phyloP scores from a whole-genome alignment of 2,329 filamentous ascomycete genomes.

The Colletotrichum sp. region DNA sequence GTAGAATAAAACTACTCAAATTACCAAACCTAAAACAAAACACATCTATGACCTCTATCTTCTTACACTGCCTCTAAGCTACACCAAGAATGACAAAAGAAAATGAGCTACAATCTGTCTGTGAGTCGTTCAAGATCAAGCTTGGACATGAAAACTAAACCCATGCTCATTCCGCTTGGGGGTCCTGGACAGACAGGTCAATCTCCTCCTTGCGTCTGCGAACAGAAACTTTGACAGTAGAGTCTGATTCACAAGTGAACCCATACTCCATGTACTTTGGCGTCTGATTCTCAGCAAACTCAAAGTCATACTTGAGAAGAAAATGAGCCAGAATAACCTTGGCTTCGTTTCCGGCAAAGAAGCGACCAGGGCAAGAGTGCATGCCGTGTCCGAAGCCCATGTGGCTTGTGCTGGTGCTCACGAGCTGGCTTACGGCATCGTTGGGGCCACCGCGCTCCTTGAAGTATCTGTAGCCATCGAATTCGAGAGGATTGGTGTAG shows the following conservation, averaged over 20 bases:
- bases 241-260: not conserved
- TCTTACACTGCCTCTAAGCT: not conserved
- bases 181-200: not conserved
- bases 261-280: not conserved
- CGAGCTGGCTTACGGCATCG: not conserved
- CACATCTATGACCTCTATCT: not conserved
- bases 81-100: not conserved
- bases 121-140: not conserved
- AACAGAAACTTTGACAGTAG: not conserved
- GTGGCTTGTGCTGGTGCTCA: not conserved
- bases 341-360: not conserved
- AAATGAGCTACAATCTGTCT: fast-evolving
- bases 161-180: not conserved
- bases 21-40: not conserved
- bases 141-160: not conserved
- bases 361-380: constrained; percentile 2
- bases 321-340: not conserved
- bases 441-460: not conserved
- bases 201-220: not conserved
- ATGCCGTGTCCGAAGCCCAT: not conserved
- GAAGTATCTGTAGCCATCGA: not conserved
- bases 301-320: not conserved
- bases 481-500: not conserved
- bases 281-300: not conserved
- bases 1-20: not conserved